Conservation (phyloP, 352 stramenopile species). For the Peronospora belbahrii region DNA sequence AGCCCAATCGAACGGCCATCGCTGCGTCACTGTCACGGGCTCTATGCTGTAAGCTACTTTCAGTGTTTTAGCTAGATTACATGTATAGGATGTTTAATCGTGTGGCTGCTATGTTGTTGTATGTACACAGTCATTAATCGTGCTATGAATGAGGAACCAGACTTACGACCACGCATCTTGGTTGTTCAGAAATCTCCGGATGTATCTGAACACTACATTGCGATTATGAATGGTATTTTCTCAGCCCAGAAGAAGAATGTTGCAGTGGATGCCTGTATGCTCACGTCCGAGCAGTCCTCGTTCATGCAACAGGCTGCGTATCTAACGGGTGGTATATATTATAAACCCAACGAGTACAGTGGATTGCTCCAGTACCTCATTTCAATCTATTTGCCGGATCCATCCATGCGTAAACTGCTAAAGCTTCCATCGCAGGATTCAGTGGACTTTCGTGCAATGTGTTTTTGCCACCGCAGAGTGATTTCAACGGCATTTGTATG, state of each 20-base stretch:
- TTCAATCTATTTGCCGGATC: conserved; percentile 79
- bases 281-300: conserved; percentile 64
- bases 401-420: conserved; percentile 67
- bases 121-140: conserved; percentile 72
- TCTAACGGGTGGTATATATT: conserved; percentile 83
- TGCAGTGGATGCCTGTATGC: conserved; percentile 73
- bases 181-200: conserved; percentile 79
- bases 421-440: conserved; percentile 81
- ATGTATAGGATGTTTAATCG: not conserved
- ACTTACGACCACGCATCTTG: conserved; percentile 74
- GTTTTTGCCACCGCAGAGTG: conserved; percentile 82
- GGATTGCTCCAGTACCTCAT: conserved; percentile 81
- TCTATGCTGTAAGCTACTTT: conserved; percentile 62
- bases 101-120: not conserved
- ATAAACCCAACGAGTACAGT: conserved; percentile 62
- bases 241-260: conserved; percentile 84
- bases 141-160: conserved; percentile 66
- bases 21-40: conserved; percentile 69
- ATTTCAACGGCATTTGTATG: conserved; percentile 82
- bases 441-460: conserved; percentile 86
- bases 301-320: conserved; percentile 87
- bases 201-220: conserved; percentile 84
- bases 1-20: conserved; percentile 60
- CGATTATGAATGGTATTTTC: conserved; percentile 88
- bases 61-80: not conserved